phyloP scores from a whole-genome alignment of 1,139 yeast genomes.

The Suhomyces atakaporum region DNA sequence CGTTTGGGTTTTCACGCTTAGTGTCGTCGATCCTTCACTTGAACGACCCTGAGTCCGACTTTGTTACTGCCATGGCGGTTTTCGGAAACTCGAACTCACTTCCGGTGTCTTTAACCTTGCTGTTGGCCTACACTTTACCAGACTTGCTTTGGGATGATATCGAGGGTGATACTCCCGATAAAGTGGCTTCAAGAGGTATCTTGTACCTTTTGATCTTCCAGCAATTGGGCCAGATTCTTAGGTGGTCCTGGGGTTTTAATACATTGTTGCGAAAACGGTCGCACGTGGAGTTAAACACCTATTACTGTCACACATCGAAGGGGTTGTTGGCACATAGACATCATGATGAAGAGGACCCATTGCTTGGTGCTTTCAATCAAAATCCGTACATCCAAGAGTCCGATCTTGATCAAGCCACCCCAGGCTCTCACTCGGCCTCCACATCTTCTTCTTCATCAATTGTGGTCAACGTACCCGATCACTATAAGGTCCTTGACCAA shows the following conservation, averaged over 20 bases:
- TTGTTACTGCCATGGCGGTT: conserved; percentile 87
- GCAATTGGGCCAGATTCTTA: conserved; percentile 78
- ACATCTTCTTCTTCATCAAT: conserved; percentile 9
- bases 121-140: conserved; percentile 72
- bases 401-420: neutral
- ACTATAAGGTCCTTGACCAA: conserved; percentile 9
- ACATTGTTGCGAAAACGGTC: conserved; percentile 60
- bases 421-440: conserved; percentile 1
- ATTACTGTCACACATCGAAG: conserved; percentile 18
- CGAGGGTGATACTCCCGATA: conserved; percentile 63
- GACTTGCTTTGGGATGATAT: conserved; percentile 74
- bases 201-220: conserved; percentile 76
- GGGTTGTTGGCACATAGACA: conserved; percentile 14
- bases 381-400: neutral
- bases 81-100: conserved; percentile 82
- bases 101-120: conserved; percentile 75
- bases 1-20: conserved; percentile 55
- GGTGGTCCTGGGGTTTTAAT: conserved; percentile 95
- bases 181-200: conserved; percentile 79
- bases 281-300: conserved; percentile 39
- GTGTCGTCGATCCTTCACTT: conserved; percentile 51
- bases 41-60: conserved; percentile 68
- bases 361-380: neutral
- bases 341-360: conserved; percentile 15
- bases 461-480: conserved; percentile 8